Percentiles rank a stretch among this genome's conserved stretches.
These are phyloP conservation scores for Nitzschia sp. DNA, from an alignment of 108 stramenopile species.

Conservation along the genomic window DNA sequence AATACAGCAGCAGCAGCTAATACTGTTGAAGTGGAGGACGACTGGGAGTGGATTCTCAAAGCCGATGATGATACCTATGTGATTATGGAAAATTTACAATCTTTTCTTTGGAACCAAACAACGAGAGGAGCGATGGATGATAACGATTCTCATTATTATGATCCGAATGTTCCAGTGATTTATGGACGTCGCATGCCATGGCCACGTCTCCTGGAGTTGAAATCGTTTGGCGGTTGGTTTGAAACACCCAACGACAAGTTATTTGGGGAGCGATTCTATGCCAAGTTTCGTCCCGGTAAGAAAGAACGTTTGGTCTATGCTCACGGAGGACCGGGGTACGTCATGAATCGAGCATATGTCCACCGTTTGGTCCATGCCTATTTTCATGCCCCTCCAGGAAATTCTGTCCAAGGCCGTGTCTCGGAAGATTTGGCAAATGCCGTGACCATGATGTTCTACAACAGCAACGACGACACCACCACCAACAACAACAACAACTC, in stretches of 20 bases:
- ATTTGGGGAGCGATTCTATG: slow-evolving; percentile 14
- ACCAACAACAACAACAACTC: too few species aligned
- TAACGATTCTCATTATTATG: slow-evolving; percentile 18
- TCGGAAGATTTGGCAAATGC: slow-evolving; percentile 21
- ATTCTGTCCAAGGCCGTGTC: slow-evolving; percentile 1
- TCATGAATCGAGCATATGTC: slow-evolving; percentile 16
- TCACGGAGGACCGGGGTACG: slow-evolving; percentile 17
- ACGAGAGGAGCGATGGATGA: background rate
- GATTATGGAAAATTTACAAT: slow-evolving; percentile 19
- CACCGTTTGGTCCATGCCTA: background rate
- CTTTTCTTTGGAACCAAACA: background rate
- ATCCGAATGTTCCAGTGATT: slow-evolving; percentile 20
- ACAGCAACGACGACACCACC: too few species aligned
- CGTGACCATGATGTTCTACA: slow-evolving; percentile 7
- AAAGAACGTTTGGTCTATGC: slow-evolving; percentile 4
- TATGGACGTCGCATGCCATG: slow-evolving; percentile 17
- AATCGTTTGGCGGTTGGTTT: slow-evolving; percentile 19
- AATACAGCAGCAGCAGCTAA: background rate
- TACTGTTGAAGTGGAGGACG: background rate
- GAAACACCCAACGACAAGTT: background rate
- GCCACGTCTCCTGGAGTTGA: background rate
- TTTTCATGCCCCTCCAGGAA: background rate
- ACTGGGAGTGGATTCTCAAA: slow-evolving; percentile 17
- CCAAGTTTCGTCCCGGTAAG: background rate
- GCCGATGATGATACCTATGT: slow-evolving; percentile 26